These are phyloP conservation scores for Verticillium tricorpus DNA, from an alignment of 2,329 filamentous ascomycete genomes.

Conservation along the genomic window DNA sequence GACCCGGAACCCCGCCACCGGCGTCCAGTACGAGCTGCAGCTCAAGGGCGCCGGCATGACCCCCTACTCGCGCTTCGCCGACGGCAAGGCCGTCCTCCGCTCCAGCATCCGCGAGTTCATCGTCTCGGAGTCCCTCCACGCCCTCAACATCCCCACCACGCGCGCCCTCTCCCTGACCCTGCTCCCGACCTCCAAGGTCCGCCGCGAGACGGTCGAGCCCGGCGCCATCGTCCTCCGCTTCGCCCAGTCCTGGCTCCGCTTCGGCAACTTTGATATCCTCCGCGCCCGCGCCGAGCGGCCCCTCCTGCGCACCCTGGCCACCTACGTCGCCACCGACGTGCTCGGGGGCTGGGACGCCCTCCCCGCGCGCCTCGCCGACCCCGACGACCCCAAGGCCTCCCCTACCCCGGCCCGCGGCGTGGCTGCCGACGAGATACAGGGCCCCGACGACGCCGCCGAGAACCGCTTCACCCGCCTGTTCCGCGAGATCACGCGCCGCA, in stretches of 20 bases:
- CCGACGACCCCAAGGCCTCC: slow-evolving; percentile 41
- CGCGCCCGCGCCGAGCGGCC: slow-evolving; percentile 74
- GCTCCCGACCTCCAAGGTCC: slow-evolving; percentile 66
- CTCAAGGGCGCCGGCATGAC: slow-evolving; percentile 92
- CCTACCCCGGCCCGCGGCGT: slow-evolving; percentile 47
- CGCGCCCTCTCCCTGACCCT: slow-evolving; percentile 79
- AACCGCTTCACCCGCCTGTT: slow-evolving; percentile 88
- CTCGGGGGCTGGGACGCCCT: slow-evolving; percentile 84
- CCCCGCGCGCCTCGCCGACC: slow-evolving; percentile 55
- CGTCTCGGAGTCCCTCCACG: slow-evolving; percentile 84
- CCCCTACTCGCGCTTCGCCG: slow-evolving; percentile 93
- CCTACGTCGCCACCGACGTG: slow-evolving; percentile 83
- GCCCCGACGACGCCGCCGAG: slow-evolving; percentile 62
- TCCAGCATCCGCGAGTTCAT: slow-evolving; percentile 94
- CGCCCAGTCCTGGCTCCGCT: slow-evolving; percentile 83
- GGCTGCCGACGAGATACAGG: slow-evolving; percentile 56
- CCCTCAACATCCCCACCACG: slow-evolving; percentile 80
- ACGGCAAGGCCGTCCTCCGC: slow-evolving; percentile 87
- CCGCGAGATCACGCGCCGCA: slow-evolving; percentile 78
- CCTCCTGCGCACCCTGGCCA: slow-evolving; percentile 68
- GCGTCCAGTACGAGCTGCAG: slow-evolving; percentile 81
- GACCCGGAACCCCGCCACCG: slow-evolving; percentile 67
- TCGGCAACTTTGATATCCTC: slow-evolving; percentile 95
- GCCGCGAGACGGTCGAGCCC: slow-evolving; percentile 77
- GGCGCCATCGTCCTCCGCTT: slow-evolving; percentile 91